A percentile compares a stretch with the other conserved stretches of the same genome.
Conservation (phyloP, 192 early-diverging fungal genomes). For the Backusella mclennaniae region DNA sequence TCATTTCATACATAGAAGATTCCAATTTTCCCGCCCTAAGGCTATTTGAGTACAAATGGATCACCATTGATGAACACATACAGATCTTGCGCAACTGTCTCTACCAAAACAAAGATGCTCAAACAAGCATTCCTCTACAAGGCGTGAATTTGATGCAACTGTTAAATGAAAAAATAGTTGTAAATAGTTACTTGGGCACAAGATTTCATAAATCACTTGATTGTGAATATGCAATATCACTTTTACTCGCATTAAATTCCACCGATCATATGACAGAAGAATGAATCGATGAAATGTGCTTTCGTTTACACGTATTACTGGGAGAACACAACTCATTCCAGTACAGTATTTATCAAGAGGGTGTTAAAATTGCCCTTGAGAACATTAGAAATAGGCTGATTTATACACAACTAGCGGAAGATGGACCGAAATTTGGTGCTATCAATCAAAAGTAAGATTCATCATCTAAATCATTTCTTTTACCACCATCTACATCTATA, state of each 20-base stretch:
- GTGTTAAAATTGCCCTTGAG: conserved; percentile 62
- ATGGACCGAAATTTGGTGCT: conserved; percentile 85
- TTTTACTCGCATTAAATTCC: conserved; percentile 37
- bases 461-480: not conserved
- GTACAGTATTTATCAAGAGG: conserved; percentile 84
- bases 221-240: conserved; percentile 39
- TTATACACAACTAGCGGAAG: conserved; percentile 79
- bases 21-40: conserved; percentile 58
- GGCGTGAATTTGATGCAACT: conserved; percentile 41
- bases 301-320: conserved; percentile 58
- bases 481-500: not conserved
- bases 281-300: conserved; percentile 39
- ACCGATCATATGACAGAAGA: not conserved
- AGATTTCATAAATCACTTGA: conserved; percentile 60
- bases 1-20: conserved; percentile 58
- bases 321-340: conserved; percentile 85
- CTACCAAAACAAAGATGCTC: conserved; percentile 13
- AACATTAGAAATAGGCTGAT: conserved; percentile 78
- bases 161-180: conserved; percentile 40
- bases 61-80: conserved; percentile 57
- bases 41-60: conserved; percentile 89
- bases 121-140: conserved; percentile 32
- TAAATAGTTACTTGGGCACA: conserved; percentile 38
- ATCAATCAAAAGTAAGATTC: conserved; percentile 58
- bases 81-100: conserved; percentile 44